Evolutionary conservation across 2,329 filamentous ascomycete species (phyloP).

Genomic region (Emergomyces africanus): DNA sequence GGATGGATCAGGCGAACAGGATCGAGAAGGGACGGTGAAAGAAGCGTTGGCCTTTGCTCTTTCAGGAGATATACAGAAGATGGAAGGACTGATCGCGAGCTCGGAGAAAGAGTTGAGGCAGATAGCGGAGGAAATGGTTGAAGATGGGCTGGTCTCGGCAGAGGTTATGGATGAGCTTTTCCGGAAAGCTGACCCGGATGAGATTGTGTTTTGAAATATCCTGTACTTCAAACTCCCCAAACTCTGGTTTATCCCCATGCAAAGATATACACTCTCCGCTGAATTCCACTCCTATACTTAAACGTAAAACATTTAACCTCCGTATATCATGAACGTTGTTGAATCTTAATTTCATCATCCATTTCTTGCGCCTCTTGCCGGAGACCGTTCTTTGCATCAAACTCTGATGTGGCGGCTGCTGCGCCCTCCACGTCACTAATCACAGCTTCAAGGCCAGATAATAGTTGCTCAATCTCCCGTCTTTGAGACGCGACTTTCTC

Average conservation of each 20-base stretch:
- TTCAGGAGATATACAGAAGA: slow-evolving; percentile 25
- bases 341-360: slow-evolving; percentile 27
- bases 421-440: slow-evolving; percentile 45
- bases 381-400: slow-evolving; percentile 24
- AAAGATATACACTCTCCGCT: neutral
- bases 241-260: neutral
- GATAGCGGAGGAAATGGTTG: slow-evolving; percentile 39
- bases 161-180: slow-evolving; percentile 10
- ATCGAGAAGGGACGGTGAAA: slow-evolving; percentile 35
- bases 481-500: slow-evolving; percentile 41
- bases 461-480: slow-evolving; percentile 43
- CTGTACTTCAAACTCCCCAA: neutral
- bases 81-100: slow-evolving; percentile 25
- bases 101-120: slow-evolving; percentile 27
- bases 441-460: slow-evolving; percentile 42
- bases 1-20: slow-evolving; percentile 31
- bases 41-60: slow-evolving; percentile 37
- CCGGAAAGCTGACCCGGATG: slow-evolving; percentile 8
- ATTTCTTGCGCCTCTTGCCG: slow-evolving; percentile 32
- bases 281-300: neutral
- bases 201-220: slow-evolving; percentile 10
- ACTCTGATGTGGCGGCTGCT: slow-evolving; percentile 29
- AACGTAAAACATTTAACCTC: neutral
- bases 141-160: slow-evolving; percentile 37
- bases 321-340: slow-evolving; percentile 9